Base-by-base conservation (phyloP, 768 basidiomycete genomes). In the Lactarius hengduanensis region DNA sequence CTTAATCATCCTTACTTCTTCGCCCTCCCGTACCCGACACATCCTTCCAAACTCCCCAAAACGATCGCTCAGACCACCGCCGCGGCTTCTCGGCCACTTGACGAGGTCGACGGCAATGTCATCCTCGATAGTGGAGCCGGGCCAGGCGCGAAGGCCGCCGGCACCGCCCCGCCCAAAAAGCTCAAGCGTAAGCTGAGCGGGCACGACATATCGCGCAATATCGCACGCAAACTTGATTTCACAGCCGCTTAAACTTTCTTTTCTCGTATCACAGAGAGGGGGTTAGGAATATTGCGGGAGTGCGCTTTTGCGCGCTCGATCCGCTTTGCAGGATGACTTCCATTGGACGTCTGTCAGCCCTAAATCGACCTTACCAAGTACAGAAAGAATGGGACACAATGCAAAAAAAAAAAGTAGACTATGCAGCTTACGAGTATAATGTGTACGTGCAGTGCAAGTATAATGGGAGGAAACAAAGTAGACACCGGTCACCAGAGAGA, bases 11-110 rank as follows among this genome's bases (percentile, higher is more conserved):
- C 90, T 3, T 98, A 96, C 76, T 98, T 98, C 80, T 84, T 85
- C 50, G 85, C 91, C 13, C 80, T 91, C 4, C 95, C 95, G 9
- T 86, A 90, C 70, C 95, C 97, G 0, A 89, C 95, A 0, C 90
- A 92, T 69, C 94, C 94, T 0, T 88, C 87, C 9, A 90, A 92
- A 72, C 83, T 99, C 1, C 97, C 97, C 0, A 93, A 96, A 84
- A 77, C 86, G 63, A 69, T 72, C 56, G 76, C 70, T 4, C 70
- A 78, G 15, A 79, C 76, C 50, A 80, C 80, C 57, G 80, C 80
- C 55, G 77, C 79, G 1, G 74, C 81, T 4, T 75, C 78, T 0
- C 80, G 86, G 34, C 86, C 91, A 5, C 82, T 89, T 3, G 91
- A 91, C 72, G 91, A 94, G 71, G 81, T 91, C 13, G 89, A 94